These are phyloP conservation scores for Pythium sukuiense DNA, from an alignment of 352 stramenopile species.

Conservation along the genomic window DNA sequence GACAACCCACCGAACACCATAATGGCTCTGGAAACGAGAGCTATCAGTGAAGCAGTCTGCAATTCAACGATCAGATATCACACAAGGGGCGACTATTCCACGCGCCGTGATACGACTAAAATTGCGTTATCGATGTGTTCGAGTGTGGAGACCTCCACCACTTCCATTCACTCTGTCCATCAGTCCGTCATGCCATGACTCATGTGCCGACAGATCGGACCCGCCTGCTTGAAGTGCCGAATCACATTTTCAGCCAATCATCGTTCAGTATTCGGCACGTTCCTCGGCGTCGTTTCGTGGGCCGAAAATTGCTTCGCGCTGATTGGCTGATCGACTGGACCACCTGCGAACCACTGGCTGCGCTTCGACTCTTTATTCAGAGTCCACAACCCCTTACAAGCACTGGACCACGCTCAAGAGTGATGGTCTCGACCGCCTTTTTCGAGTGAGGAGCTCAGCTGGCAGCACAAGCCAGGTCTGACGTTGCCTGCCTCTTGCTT, in stretches of 20 bases:
- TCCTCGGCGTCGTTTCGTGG: slow-evolving; percentile 28
- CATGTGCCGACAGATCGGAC: background rate
- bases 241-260: background rate
- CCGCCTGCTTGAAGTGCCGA: background rate
- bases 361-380: slow-evolving; percentile 2
- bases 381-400: background rate
- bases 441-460: slow-evolving; percentile 1
- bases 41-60: no score
- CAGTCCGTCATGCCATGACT: no score
- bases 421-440: slow-evolving; percentile 15
- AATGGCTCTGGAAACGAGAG: no score
- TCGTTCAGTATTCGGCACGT: slow-evolving; percentile 10
- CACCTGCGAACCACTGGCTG: slow-evolving; percentile 8
- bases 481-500: background rate
- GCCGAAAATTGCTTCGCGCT: slow-evolving; percentile 21
- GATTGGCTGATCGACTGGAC: slow-evolving; percentile 4
- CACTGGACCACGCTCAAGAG: background rate
- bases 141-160: no score
- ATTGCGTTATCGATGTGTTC: no score
- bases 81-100: no score
- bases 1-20: no score
- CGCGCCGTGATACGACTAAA: no score
- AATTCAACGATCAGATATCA: no score
- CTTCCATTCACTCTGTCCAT: no score
- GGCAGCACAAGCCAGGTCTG: background rate